Conservation (phyloP, 2,329 filamentous ascomycete species). For the Neopestalotiopsis sp. region DNA sequence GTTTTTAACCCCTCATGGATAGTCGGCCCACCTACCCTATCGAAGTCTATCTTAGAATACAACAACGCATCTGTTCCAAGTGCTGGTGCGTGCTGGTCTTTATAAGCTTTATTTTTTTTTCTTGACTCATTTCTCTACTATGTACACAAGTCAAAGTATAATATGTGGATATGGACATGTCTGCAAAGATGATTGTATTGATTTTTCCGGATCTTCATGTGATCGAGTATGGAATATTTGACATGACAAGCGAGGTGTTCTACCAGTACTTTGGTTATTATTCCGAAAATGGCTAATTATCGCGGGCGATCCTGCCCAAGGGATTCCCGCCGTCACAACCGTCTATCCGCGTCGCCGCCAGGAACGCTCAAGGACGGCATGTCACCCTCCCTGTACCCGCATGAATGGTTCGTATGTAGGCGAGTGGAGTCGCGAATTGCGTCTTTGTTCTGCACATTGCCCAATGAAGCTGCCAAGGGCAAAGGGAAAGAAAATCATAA, state of each 20-base stretch:
- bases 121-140: no score
- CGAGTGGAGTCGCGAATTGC: not conserved
- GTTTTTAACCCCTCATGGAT: not conserved
- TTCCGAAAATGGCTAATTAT: not conserved
- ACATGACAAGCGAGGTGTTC: not conserved
- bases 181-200: no score
- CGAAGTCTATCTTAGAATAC: not conserved
- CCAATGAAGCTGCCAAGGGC: not conserved
- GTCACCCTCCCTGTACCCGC: conserved; percentile 12
- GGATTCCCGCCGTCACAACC: not conserved
- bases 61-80: not conserved
- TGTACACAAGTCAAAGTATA: no score
- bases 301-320: not conserved
- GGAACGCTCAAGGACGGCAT: conserved; percentile 4
- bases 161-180: no score
- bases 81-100: no score
- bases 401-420: conserved; percentile 7
- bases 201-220: no score
- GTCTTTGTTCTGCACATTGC: not conserved
- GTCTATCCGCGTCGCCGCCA: not conserved
- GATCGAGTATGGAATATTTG: no score
- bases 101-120: no score
- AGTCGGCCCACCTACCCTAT: not conserved
- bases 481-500: not conserved
- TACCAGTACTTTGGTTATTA: not conserved